Evolutionary conservation across 352 stramenopile genomes (phyloP).

Genomic region (Phytophthora lateralis): DNA sequence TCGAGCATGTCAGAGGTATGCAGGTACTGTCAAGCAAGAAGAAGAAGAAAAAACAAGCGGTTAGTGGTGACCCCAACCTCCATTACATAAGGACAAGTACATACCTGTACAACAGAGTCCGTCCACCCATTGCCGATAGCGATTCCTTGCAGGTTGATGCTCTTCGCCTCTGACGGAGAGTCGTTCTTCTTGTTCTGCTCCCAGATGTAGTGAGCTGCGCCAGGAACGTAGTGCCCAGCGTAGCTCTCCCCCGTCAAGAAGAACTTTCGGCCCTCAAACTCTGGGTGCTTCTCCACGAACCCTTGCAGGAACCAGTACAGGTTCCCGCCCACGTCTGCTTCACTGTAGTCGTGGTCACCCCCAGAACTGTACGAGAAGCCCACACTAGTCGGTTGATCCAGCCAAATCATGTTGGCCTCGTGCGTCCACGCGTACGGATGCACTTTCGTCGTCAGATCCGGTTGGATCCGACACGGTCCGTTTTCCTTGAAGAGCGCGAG

Average conservation of each 20-base stretch:
- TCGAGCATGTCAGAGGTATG: conserved; percentile 48
- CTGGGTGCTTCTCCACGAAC: conserved; percentile 51
- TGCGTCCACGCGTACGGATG: conserved; percentile 59
- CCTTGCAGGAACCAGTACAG: conserved; percentile 59
- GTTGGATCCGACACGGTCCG: conserved; percentile 48
- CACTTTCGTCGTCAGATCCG: conserved; percentile 38
- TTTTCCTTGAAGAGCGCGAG: conserved; percentile 61
- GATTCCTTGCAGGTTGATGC: conserved; percentile 46
- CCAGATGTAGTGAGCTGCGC: conserved; percentile 45
- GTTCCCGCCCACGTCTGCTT: conserved; percentile 52
- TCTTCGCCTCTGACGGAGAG: background rate
- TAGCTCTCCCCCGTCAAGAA: conserved; percentile 67
- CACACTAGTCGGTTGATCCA: conserved; percentile 53
- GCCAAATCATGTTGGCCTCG: conserved; percentile 57
- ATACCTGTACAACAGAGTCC: conserved; percentile 45
- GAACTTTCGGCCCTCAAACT: conserved; percentile 48
- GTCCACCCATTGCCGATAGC: conserved; percentile 54
- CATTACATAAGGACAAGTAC: background rate
- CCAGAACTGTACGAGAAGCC: conserved; percentile 46
- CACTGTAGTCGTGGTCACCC: conserved; percentile 44
- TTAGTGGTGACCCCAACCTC: conserved; percentile 8
- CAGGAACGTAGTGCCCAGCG: conserved; percentile 57
- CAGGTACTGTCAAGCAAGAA: conserved; percentile 6
- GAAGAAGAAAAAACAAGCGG: background rate
- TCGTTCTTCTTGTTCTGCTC: conserved; percentile 32